phyloP scores from a whole-genome alignment of 169 alveolate species.

The Babesia bovis region DNA sequence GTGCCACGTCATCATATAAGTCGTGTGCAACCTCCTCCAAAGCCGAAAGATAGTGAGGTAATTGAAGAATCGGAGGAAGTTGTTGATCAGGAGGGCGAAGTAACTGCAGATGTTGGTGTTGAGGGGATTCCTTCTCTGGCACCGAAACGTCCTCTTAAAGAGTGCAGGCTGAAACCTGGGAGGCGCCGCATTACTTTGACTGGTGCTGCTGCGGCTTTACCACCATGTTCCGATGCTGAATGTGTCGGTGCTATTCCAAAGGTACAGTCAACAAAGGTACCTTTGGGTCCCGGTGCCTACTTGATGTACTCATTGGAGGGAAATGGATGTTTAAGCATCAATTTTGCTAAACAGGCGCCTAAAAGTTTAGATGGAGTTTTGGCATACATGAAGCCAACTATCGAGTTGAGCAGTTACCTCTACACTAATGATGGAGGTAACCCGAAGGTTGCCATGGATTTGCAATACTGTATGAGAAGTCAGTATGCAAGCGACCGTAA shows the following conservation, averaged over 20 bases:
- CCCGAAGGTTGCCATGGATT: constrained; percentile 53
- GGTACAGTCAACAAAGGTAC: constrained; percentile 23
- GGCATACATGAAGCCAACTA: constrained; percentile 60
- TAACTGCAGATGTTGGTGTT: background rate
- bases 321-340: constrained; percentile 41
- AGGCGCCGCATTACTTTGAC: constrained; percentile 18
- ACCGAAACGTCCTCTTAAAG: constrained; percentile 28
- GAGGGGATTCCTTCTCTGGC: background rate
- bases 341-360: constrained; percentile 19
- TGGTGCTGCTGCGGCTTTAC: constrained; percentile 70
- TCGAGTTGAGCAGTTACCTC: constrained; percentile 64
- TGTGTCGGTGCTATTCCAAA: constrained; percentile 44
- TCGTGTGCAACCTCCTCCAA: background rate
- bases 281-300: constrained; percentile 53
- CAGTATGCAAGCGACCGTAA: constrained; percentile 70
- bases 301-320: constrained; percentile 44
- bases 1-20: background rate
- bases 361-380: constrained; percentile 36
- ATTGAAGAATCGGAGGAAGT: background rate
- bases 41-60: background rate
- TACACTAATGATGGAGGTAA: constrained; percentile 59
- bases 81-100: constrained; percentile 27
- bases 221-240: constrained; percentile 57
- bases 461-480: constrained; percentile 67
- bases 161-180: constrained; percentile 33